Conservation (phyloP, 257 asterid genomes). For the Mentha longifolia region DNA sequence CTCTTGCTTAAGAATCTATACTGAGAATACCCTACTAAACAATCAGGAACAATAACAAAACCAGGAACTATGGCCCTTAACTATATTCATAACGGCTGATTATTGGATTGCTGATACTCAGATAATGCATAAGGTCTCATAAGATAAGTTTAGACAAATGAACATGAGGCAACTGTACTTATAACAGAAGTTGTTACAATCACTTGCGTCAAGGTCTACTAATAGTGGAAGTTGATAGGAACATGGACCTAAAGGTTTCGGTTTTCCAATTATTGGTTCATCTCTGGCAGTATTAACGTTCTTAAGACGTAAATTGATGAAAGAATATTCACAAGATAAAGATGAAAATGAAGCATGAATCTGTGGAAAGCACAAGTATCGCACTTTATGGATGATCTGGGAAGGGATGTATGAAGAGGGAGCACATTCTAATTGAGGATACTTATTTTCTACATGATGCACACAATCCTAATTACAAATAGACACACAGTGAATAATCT, state of each 20-base stretch:
- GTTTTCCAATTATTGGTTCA: not conserved
- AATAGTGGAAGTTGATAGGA: not conserved
- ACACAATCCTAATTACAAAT: not conserved
- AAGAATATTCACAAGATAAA: not conserved
- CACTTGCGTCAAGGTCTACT: too few relatives aligned
- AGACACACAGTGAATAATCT: constrained; percentile 47
- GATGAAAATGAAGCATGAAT: constrained; percentile 1
- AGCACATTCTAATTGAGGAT: constrained; percentile 1
- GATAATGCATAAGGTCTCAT: too few relatives aligned
- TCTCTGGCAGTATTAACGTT: not conserved
- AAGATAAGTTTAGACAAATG: not conserved
- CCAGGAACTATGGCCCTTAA: not conserved
- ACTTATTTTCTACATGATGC: not conserved
- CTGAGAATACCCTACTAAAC: constrained; percentile 8
- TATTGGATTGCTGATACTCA: constrained; percentile 11
- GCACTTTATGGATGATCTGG: not conserved
- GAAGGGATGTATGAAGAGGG: constrained; percentile 11
- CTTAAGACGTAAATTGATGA: not conserved
- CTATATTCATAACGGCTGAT: not conserved
- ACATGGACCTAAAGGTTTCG: constrained; percentile 13
- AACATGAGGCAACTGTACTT: constrained; percentile 2
- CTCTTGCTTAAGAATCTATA: not conserved
- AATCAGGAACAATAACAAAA: not conserved
- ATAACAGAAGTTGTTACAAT: too few relatives aligned
- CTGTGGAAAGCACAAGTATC: constrained; percentile 3